These are phyloP conservation scores for Fusarium azukiicola DNA, from an alignment of 2,329 filamentous ascomycete species.

Conservation along the genomic window DNA sequence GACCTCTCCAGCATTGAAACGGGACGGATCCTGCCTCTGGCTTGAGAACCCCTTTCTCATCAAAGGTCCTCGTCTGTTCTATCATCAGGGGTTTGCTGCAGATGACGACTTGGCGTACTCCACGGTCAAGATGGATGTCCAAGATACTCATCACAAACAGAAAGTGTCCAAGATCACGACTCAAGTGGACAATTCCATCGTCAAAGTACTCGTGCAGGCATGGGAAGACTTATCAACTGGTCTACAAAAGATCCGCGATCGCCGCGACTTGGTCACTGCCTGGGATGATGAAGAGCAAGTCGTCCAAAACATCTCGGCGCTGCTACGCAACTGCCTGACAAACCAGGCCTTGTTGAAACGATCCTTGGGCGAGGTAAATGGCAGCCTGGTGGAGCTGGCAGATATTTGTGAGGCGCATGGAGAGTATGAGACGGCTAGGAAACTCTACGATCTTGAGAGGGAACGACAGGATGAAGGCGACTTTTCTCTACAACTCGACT, in stretches of 20 bases:
- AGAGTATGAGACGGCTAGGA: background rate
- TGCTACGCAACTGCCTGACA: background rate
- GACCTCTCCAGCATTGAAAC: background rate
- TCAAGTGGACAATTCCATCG: background rate
- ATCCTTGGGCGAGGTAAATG: background rate
- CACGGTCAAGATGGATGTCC: background rate
- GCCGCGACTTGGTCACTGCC: background rate
- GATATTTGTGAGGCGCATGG: background rate
- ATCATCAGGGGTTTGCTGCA: background rate
- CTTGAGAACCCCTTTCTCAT: background rate
- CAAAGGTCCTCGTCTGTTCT: background rate
- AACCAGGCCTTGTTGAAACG: background rate
- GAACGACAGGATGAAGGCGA: background rate
- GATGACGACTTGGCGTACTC: too few species aligned
- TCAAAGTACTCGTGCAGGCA: background rate
- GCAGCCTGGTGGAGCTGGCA: background rate
- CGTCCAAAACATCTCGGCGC: background rate
- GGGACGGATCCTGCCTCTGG: background rate
- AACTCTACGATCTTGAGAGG: background rate
- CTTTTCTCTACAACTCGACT: background rate
- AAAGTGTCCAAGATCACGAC: background rate
- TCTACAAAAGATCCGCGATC: background rate
- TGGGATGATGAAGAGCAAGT: background rate
- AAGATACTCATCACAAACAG: background rate
- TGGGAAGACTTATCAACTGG: background rate